Percentiles rank a stretch among this genome's conserved stretches.
phyloP scores from a whole-genome alignment of 2,329 filamentous ascomycete species.

The Ascochyta clinopodiicola region DNA sequence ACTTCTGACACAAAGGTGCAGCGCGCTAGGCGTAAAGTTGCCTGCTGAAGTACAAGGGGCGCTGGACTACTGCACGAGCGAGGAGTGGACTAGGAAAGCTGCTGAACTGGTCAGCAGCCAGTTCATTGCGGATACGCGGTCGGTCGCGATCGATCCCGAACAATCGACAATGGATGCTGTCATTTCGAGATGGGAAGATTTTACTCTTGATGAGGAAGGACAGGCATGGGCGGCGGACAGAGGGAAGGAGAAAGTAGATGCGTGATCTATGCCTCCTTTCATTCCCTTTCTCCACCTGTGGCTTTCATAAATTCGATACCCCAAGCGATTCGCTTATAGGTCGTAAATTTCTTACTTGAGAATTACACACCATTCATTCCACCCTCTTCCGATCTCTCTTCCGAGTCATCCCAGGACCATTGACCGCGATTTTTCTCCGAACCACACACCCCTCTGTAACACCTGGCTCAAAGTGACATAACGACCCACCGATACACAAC shows the following conservation, averaged over 20 bases:
- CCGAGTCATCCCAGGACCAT: neutral
- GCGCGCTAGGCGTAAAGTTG: constrained; percentile 26
- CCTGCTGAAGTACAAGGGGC: constrained; percentile 29
- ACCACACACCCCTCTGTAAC: neutral
- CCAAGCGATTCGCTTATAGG: neutral
- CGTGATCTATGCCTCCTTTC: neutral
- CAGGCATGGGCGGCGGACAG: neutral
- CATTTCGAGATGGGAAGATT: constrained; percentile 34
- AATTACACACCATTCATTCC: neutral
- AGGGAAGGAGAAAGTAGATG: neutral
- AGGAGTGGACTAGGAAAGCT: constrained; percentile 42
- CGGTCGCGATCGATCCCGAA: constrained; percentile 21
- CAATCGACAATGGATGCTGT: constrained; percentile 38
- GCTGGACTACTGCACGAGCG: constrained; percentile 31
- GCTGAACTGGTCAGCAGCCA: constrained; percentile 36
- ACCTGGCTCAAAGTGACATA: neutral
- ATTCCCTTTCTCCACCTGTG: neutral
- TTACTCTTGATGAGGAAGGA: constrained; percentile 26
- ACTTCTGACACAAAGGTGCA: constrained; percentile 37
- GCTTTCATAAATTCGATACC: constrained; percentile 11
- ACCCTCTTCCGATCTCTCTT: neutral
- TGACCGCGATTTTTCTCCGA: neutral
- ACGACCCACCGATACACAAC: neutral
- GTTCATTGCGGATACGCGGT: constrained; percentile 37
- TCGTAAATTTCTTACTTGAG: neutral